Percentiles rank a stretch among this genome's conserved stretches.
These are phyloP conservation scores for Ophiocordyceps camponoti-leonardi DNA, from an alignment of 2,329 filamentous ascomycete species.

Conservation along the genomic window DNA sequence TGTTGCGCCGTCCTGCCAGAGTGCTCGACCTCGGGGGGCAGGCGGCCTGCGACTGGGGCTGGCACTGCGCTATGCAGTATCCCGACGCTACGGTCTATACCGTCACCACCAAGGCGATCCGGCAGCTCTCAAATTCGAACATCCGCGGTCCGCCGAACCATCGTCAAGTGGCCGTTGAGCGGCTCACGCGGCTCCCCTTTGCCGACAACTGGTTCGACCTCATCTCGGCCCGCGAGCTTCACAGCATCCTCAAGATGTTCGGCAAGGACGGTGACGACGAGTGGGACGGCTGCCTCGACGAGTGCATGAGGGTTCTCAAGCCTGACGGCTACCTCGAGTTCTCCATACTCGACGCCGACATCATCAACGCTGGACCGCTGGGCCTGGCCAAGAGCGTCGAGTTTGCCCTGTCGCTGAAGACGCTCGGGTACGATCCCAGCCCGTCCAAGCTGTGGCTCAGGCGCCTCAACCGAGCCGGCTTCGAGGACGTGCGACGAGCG, in stretches of 20 bases:
- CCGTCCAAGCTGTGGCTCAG: conserved; percentile 69
- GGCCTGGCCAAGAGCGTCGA: conserved; percentile 76
- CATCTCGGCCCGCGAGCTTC: conserved; percentile 74
- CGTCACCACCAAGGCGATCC: conserved; percentile 56
- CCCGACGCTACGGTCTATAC: conserved; percentile 78
- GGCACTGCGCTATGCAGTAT: conserved; percentile 78
- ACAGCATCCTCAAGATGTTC: conserved; percentile 63
- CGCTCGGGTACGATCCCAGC: conserved; percentile 72
- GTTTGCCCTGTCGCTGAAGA: conserved; percentile 80
- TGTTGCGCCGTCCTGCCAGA: conserved; percentile 35
- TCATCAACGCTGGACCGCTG: conserved; percentile 66
- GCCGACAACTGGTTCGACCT: conserved; percentile 76
- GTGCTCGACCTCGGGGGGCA: conserved; percentile 81
- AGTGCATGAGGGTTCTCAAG: conserved; percentile 84
- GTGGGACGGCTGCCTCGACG: conserved; percentile 68
- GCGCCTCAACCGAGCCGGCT: conserved; percentile 58
- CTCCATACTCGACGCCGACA: conserved; percentile 72
- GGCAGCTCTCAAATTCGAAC: conserved; percentile 54
- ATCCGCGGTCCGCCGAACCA: conserved; percentile 79
- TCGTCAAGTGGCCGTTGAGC: conserved; percentile 60
- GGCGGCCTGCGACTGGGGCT: conserved; percentile 82
- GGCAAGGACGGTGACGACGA: conserved; percentile 59
- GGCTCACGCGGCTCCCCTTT: conserved; percentile 71
- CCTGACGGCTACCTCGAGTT: conserved; percentile 89
- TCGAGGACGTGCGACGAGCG: conserved; percentile 62